Percentiles rank a stretch among this genome's conserved stretches.
phyloP scores from a whole-genome alignment of 352 stramenopile genomes.

The Elongisporangium anandrum region DNA sequence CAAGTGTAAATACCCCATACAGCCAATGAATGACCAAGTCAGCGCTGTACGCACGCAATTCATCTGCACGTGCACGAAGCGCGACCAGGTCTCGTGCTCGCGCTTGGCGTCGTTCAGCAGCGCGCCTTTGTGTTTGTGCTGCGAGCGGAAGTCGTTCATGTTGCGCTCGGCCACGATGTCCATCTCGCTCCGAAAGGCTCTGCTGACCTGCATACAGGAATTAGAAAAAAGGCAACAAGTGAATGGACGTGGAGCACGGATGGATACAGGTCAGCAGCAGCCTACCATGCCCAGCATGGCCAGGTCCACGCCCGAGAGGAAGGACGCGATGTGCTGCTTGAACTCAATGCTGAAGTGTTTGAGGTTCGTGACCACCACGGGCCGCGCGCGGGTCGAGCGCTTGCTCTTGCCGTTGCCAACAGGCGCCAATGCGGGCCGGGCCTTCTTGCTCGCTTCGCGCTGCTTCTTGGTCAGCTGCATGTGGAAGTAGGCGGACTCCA shows the following conservation, averaged over 20 bases:
- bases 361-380: slow-evolving; percentile 36
- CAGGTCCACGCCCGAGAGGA: slow-evolving; percentile 34
- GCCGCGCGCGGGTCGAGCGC: background rate
- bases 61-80: slow-evolving; percentile 69
- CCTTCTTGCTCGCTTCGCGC: slow-evolving; percentile 1
- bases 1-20: background rate
- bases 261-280: slow-evolving; percentile 4
- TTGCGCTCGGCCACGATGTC: slow-evolving; percentile 46
- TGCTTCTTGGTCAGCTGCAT: slow-evolving; percentile 56
- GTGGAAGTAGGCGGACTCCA: slow-evolving; percentile 68
- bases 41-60: slow-evolving; percentile 38
- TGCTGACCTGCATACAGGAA: slow-evolving; percentile 36
- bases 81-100: slow-evolving; percentile 48
- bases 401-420: slow-evolving; percentile 2
- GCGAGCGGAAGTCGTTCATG: slow-evolving; percentile 31
- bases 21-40: background rate
- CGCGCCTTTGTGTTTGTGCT: slow-evolving; percentile 18
- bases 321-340: slow-evolving; percentile 41
- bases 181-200: slow-evolving; percentile 31
- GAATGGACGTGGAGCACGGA: background rate
- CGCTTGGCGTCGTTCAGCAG: slow-evolving; percentile 48
- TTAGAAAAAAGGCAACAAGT: slow-evolving; percentile 9
- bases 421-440: background rate
- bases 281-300: slow-evolving; percentile 58
- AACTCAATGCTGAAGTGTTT: slow-evolving; percentile 42